Evolutionary conservation across 2,329 filamentous ascomycete species (phyloP).

Genomic region (Fusarium sp.): DNA sequence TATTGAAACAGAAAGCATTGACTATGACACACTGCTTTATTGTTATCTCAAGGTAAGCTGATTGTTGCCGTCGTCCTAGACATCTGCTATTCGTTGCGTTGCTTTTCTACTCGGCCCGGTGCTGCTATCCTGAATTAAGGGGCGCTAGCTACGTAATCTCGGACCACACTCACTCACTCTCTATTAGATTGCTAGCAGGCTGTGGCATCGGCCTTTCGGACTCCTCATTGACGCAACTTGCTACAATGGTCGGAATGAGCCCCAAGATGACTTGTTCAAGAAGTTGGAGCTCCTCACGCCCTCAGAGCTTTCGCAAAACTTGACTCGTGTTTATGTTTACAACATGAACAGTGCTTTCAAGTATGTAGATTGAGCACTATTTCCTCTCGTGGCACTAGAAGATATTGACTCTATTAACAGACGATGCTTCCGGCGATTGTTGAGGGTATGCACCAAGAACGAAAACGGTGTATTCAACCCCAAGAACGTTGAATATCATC

Average conservation of each 20-base stretch:
- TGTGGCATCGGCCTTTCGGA: slow-evolving; percentile 80
- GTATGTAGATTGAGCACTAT: slow-evolving; percentile 54
- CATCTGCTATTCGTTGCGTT: neutral
- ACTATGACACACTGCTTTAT: slow-evolving; percentile 77
- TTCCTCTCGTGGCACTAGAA: neutral
- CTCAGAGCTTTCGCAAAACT: slow-evolving; percentile 71
- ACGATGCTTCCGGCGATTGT: slow-evolving; percentile 76
- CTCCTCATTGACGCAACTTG: slow-evolving; percentile 79
- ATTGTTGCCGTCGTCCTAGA: neutral
- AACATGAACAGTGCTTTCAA: slow-evolving; percentile 82
- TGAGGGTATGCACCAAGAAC: slow-evolving; percentile 74
- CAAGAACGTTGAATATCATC: slow-evolving; percentile 75
- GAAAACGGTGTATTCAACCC: slow-evolving; percentile 75
- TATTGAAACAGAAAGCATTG: slow-evolving; percentile 76
- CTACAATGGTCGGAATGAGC: slow-evolving; percentile 77
- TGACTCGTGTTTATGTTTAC: slow-evolving; percentile 77
- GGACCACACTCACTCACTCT: slow-evolving; percentile 1
- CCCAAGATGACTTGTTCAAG: slow-evolving; percentile 76
- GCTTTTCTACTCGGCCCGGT: neutral
- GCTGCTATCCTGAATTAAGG: neutral
- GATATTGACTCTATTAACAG: slow-evolving; percentile 40
- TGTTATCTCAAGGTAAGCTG: slow-evolving; percentile 76
- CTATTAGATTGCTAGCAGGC: slow-evolving; percentile 74
- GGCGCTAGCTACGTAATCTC: neutral
- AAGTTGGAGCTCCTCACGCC: slow-evolving; percentile 76